Conservation (phyloP, 345 rosid genomes). For the Dovyalis caffra region DNA sequence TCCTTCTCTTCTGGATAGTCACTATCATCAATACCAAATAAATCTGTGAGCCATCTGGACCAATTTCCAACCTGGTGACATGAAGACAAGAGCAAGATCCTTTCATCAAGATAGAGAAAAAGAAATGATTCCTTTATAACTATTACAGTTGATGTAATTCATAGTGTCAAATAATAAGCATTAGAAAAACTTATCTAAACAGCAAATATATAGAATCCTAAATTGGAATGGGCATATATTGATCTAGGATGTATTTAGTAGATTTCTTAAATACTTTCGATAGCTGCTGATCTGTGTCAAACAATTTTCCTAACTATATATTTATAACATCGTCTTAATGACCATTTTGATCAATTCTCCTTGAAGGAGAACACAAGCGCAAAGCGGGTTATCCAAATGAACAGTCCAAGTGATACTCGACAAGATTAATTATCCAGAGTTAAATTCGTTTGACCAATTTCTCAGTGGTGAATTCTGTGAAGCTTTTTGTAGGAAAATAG, state of each 20-base stretch:
- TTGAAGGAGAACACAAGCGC: background rate
- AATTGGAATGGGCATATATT: background rate
- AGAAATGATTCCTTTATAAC: too few relatives aligned
- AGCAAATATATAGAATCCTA: background rate
- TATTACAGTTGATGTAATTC: background rate
- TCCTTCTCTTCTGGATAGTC: slow-evolving; percentile 36
- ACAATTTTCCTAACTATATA: background rate
- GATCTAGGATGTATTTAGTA: background rate
- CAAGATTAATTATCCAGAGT: background rate
- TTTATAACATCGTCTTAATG: background rate
- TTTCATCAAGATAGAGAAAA: background rate
- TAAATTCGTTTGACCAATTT: background rate
- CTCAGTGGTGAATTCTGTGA: background rate
- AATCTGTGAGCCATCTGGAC: slow-evolving; percentile 94
- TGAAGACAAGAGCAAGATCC: slow-evolving; percentile 4
- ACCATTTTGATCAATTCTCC: background rate
- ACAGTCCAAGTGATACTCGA: background rate
- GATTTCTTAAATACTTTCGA: background rate
- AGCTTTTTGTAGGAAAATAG: background rate
- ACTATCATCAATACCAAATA: slow-evolving; percentile 65
- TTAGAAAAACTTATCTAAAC: background rate
- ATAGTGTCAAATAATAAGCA: background rate
- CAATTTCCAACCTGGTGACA: slow-evolving; percentile 74
- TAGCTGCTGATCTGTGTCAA: background rate
- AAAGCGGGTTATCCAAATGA: background rate